Percentiles rank a stretch among this genome's conserved stretches.
Evolutionary conservation across 768 basidiomycete species (phyloP).

Genomic region (Sarcodon aspratus): DNA sequence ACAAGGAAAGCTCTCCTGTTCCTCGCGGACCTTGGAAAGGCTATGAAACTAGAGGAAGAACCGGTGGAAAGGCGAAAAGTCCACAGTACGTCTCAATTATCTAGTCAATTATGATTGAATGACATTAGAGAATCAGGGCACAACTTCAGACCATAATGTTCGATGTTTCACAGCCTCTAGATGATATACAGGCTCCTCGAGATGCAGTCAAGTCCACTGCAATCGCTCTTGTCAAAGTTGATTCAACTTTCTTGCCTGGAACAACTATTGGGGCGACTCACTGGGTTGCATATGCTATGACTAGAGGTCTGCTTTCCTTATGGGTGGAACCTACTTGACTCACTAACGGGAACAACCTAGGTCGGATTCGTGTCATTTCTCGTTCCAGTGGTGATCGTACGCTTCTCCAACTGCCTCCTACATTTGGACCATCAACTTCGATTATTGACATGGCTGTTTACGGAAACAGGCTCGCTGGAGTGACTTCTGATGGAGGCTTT

Average conservation of each 20-base stretch:
- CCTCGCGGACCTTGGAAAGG: conserved; percentile 35
- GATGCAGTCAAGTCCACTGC: conserved; percentile 84
- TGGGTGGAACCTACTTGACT: too few species aligned
- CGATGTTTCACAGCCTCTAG: conserved; percentile 63
- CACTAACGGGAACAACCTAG: conserved; percentile 17
- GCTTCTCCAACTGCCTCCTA: conserved; percentile 56
- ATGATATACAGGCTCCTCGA: conserved; percentile 63
- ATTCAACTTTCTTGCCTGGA: conserved; percentile 73
- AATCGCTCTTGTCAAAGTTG: conserved; percentile 81
- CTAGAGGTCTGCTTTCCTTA: conserved; percentile 38
- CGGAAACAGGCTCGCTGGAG: conserved; percentile 72
- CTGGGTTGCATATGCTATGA: conserved; percentile 93
- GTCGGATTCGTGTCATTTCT: conserved; percentile 81
- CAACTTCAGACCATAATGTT: conserved; percentile 61
- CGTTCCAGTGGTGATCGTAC: conserved; percentile 83
- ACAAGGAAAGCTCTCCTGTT: conserved; percentile 64
- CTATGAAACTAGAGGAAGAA: conserved; percentile 25
- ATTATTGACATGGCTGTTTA: conserved; percentile 83
- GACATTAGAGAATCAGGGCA: conserved; percentile 23
- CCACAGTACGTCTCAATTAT: conserved; percentile 34
- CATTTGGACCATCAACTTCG: conserved; percentile 50
- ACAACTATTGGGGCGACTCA: conserved; percentile 85
- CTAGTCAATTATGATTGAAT: not conserved
- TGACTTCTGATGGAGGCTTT: conserved; percentile 82
- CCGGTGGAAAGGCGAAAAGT: conserved; percentile 36